Conservation (phyloP, 129 eudicot genomes). For the Smallanthus sonchifolius region DNA sequence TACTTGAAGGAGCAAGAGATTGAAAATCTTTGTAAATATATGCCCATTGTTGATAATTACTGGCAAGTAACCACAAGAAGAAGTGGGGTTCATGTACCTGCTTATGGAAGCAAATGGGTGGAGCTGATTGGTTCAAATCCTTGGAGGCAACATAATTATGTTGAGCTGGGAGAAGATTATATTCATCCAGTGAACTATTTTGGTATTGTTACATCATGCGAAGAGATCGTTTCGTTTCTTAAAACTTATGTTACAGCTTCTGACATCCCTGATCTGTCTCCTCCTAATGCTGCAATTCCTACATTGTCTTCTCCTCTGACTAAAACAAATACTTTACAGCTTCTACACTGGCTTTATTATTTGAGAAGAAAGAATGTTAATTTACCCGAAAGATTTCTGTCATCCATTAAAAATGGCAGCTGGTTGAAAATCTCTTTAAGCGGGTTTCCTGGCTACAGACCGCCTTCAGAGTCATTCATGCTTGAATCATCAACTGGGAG, state of each 20-base stretch:
- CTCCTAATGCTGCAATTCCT: conserved; percentile 42
- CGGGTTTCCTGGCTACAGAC: conserved; percentile 29
- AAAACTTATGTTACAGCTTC: conserved; percentile 25
- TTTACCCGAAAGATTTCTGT: conserved; percentile 34
- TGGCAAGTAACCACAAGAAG: conserved; percentile 20
- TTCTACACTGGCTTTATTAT: conserved; percentile 39
- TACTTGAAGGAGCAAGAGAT: conserved; percentile 16
- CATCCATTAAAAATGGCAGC: conserved; percentile 39
- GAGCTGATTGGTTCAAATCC: conserved; percentile 47
- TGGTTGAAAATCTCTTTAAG: conserved; percentile 47
- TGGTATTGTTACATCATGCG: conserved; percentile 11
- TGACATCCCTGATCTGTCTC: conserved; percentile 44
- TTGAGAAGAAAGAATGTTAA: not conserved
- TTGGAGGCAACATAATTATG: conserved; percentile 42
- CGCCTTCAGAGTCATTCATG: conserved; percentile 54
- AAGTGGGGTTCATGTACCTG: conserved; percentile 50
- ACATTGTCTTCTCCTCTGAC: conserved; percentile 37
- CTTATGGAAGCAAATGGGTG: conserved; percentile 52
- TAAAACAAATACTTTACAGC: conserved; percentile 30
- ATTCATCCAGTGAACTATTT: conserved; percentile 1
- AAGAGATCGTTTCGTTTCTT: conserved; percentile 30
- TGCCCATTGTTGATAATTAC: conserved; percentile 50
- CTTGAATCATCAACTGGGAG: conserved; percentile 20
- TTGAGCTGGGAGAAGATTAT: conserved; percentile 54
- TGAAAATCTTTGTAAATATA: not conserved